These are phyloP conservation scores for Fusarium oxysporum DNA, from an alignment of 2,329 filamentous ascomycete species.

Conservation along the genomic window DNA sequence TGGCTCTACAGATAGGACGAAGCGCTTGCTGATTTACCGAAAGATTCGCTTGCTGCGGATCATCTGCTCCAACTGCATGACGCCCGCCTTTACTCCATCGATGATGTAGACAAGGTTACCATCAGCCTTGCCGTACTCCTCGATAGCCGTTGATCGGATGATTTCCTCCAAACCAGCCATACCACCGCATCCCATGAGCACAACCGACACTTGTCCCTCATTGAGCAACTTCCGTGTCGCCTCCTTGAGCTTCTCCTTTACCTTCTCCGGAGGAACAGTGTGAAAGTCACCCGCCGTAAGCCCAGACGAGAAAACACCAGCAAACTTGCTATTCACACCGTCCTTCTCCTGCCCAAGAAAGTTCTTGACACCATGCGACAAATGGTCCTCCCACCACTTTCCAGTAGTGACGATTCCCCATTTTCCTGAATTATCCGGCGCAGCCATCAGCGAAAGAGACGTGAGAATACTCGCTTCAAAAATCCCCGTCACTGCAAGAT, in stretches of 20 bases:
- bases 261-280: slow-evolving; percentile 70
- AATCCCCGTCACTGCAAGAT: slow-evolving; percentile 69
- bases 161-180: slow-evolving; percentile 88
- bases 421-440: slow-evolving; percentile 50
- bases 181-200: slow-evolving; percentile 89
- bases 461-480: slow-evolving; percentile 84
- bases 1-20: slow-evolving; percentile 13
- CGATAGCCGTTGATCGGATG: slow-evolving; percentile 75
- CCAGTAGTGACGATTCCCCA: slow-evolving; percentile 95
- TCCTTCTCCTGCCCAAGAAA: slow-evolving; percentile 67
- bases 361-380: slow-evolving; percentile 71
- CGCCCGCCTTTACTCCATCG: slow-evolving; percentile 81
- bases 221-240: slow-evolving; percentile 76
- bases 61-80: slow-evolving; percentile 70
- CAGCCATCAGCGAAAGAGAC: slow-evolving; percentile 63
- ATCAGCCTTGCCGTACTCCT: slow-evolving; percentile 70
- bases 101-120: slow-evolving; percentile 73
- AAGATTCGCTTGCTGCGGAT: slow-evolving; percentile 59
- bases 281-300: slow-evolving; percentile 85
- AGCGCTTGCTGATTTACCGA: slow-evolving; percentile 23
- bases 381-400: slow-evolving; percentile 81
- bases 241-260: slow-evolving; percentile 73
- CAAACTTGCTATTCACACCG: slow-evolving; percentile 66
- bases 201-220: slow-evolving; percentile 68
- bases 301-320: slow-evolving; percentile 85